Evolutionary conservation across 768 basidiomycete genomes (phyloP).

Genomic region (Dictyophora rubrovolvata): DNA sequence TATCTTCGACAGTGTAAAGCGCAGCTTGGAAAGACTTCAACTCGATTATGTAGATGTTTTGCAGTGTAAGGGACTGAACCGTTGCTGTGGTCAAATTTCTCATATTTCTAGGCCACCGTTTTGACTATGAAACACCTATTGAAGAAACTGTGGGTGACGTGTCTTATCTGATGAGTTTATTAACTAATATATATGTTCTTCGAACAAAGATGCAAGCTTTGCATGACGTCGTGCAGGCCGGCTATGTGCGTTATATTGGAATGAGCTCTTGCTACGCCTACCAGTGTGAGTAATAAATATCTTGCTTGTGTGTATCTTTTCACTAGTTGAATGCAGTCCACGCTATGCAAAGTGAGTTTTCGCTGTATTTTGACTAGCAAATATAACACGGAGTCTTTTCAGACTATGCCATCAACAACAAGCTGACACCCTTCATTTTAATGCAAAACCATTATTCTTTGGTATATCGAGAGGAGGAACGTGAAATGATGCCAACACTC

Average conservation of each 20-base stretch:
- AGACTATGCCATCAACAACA: slow-evolving; percentile 11
- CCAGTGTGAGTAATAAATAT: slow-evolving; percentile 9
- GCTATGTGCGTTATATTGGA: slow-evolving; percentile 29
- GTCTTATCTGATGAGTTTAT: neutral
- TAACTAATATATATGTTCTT: neutral
- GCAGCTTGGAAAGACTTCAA: slow-evolving; percentile 27
- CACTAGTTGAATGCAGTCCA: slow-evolving; percentile 9
- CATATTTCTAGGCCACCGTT: slow-evolving; percentile 30
- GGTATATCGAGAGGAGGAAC: slow-evolving; percentile 17
- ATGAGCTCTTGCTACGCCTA: slow-evolving; percentile 30
- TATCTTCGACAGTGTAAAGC: slow-evolving; percentile 29
- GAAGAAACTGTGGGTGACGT: slow-evolving; percentile 27
- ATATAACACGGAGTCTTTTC: neutral
- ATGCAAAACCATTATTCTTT: slow-evolving; percentile 17
- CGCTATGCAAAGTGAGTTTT: slow-evolving; percentile 10
- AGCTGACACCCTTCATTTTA: slow-evolving; percentile 11
- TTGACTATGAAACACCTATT: slow-evolving; percentile 41
- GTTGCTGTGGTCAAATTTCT: neutral
- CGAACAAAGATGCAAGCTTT: slow-evolving; percentile 26
- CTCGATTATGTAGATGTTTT: slow-evolving; percentile 32
- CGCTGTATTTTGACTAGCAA: neutral
- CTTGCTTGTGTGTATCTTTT: neutral
- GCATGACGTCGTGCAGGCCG: slow-evolving; percentile 30
- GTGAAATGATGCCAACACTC: slow-evolving; percentile 15
- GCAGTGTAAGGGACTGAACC: slow-evolving; percentile 22